Base-by-base conservation (phyloP, 1,284 basidiomycete species). In the Ustilago cynodontis region DNA sequence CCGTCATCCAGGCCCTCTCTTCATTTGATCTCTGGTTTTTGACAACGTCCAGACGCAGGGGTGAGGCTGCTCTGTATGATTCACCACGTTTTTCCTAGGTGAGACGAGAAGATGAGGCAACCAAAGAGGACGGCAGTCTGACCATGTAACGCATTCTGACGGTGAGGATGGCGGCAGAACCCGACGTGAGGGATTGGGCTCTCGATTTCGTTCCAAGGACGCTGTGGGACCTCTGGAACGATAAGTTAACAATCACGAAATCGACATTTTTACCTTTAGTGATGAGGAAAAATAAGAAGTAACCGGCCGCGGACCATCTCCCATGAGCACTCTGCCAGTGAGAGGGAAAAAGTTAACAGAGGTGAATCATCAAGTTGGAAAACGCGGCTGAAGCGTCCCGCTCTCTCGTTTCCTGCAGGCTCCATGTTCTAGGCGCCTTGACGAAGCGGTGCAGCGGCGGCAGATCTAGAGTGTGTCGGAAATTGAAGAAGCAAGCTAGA, bases 161-260 rank as follows among this genome's bases (percentile, higher is more conserved):
- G 18, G n/a, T 6, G 39, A 43, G 20, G 41, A 20, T 9, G 7
- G 28, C 28, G 50, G 50, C 50, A 8, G 28, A 52, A 52, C n/a
- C 18, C 33, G 52, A 54, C 52, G 33, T 50, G 45, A 22, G 51
- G 33, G 28, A 16, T 33, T 47, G 20, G 29, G 29, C 24, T 39
- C n/a, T 43, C 41, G 41, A 7, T 14, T 24, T 26, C 35, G 53
- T 31, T 31, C 20, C 24, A 11, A 35, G 31, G 41, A 37, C 51
- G 69, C 63, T 49, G 69, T 59, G 69, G 70, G 37, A 67, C 60
- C 29, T 72, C 70, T 72, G 65, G 70, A 72, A 72, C 70, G 70
- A 72, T 11, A 71, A 63, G 64, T 71, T 66, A 66, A 66, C 59
- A 71, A 54, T 49, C 24, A 10, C 20, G 18, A 62, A 56, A 43